phyloP scores from a whole-genome alignment of 306 rosid species.

The Prunus padus region DNA sequence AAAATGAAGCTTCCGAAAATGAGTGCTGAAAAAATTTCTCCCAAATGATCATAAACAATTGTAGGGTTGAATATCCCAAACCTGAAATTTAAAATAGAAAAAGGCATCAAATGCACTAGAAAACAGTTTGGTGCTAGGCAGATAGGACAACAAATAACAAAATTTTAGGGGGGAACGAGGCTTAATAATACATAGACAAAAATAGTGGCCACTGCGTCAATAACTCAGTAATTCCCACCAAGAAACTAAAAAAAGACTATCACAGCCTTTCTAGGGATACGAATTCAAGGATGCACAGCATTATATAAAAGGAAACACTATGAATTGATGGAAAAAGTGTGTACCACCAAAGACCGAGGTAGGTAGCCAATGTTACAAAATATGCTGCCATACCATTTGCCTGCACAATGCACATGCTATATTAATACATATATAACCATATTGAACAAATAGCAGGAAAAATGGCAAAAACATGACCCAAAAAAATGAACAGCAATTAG shows the following conservation, averaged over 20 bases:
- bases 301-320: background rate
- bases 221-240: background rate
- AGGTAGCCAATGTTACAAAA: slow-evolving; percentile 63
- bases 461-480: background rate
- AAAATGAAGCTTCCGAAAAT: slow-evolving; percentile 87
- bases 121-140: background rate
- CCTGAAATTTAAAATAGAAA: slow-evolving; percentile 50
- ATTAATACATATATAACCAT: background rate
- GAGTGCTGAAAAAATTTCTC: slow-evolving; percentile 88
- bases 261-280: background rate
- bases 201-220: background rate
- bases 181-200: background rate
- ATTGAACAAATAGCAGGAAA: background rate
- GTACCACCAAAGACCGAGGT: slow-evolving; percentile 84
- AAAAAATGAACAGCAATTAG: background rate
- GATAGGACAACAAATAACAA: no score
- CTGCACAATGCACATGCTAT: slow-evolving; percentile 36
- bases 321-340: slow-evolving; percentile 12
- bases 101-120: slow-evolving; percentile 14
- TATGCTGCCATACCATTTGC: slow-evolving; percentile 86
- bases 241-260: background rate
- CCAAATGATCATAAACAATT: slow-evolving; percentile 87
- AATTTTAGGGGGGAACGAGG: no score
- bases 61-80: slow-evolving; percentile 85
- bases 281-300: background rate